A percentile compares a stretch with the other conserved stretches of the same genome.
Conservation (phyloP, 116 monocot species). For the Zostera marina region DNA sequence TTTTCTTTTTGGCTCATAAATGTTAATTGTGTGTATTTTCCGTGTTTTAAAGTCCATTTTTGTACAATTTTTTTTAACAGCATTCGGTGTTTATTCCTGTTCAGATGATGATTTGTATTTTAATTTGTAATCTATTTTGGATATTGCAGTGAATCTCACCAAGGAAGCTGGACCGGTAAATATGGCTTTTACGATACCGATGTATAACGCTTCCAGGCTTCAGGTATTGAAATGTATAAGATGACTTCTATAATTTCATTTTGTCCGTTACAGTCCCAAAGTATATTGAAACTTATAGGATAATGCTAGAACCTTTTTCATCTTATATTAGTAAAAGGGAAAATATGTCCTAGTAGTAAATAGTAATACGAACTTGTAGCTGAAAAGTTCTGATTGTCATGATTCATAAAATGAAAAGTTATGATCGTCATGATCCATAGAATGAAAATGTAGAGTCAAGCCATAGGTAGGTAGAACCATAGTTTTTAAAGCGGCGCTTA, state of each 20-base stretch:
- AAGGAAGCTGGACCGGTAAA: constrained; percentile 93
- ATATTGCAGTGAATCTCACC: constrained; percentile 57
- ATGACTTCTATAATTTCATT: too few species aligned
- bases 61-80: background rate
- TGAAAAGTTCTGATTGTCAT: too few species aligned
- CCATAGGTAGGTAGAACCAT: too few species aligned
- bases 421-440: too few species aligned
- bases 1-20: background rate
- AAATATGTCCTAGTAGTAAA: too few species aligned
- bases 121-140: background rate
- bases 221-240: constrained; percentile 29
- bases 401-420: too few species aligned
- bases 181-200: constrained; percentile 96
- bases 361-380: too few species aligned
- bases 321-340: too few species aligned
- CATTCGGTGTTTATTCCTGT: background rate
- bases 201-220: constrained; percentile 90
- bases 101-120: background rate
- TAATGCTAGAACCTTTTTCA: background rate
- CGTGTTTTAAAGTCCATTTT: background rate
- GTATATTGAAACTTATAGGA: background rate
- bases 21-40: background rate
- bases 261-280: too few species aligned
- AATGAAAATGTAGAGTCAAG: too few species aligned
- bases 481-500: too few species aligned